Evolutionary conservation across 768 basidiomycete genomes (phyloP).

Genomic region (Steccherinum ochraceum): DNA sequence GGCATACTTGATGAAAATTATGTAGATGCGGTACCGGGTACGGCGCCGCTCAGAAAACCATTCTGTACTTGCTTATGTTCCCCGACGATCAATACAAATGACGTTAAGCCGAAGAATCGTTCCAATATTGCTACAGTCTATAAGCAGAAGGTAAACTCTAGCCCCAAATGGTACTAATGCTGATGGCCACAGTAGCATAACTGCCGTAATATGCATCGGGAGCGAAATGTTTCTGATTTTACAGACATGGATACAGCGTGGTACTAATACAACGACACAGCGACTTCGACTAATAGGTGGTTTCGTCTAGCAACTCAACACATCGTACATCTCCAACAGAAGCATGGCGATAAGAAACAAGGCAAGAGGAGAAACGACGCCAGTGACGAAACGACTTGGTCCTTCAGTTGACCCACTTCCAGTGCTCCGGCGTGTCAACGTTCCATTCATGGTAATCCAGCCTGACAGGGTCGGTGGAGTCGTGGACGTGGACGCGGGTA

Average conservation of each 20-base stretch:
- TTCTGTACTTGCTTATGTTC: too few species aligned
- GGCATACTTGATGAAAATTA: too few species aligned
- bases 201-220: neutral
- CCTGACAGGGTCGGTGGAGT: neutral
- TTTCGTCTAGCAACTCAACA: neutral
- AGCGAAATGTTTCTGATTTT: neutral
- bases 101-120: too few species aligned
- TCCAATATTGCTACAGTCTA: too few species aligned
- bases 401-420: slow-evolving; percentile 11
- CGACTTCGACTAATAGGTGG: neutral
- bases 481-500: neutral
- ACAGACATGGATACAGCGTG: neutral
- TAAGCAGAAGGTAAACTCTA: too few species aligned
- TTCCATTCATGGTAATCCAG: slow-evolving; percentile 9
- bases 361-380: neutral
- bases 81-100: too few species aligned
- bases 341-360: neutral
- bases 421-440: slow-evolving; percentile 6
- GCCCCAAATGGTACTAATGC: too few species aligned
- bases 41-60: too few species aligned
- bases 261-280: neutral
- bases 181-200: too few species aligned
- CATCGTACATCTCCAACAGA: neutral
- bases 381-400: neutral
- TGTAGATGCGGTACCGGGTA: too few species aligned